Base-by-base conservation (phyloP, 257 asterid species). In the Fraxinus quadrangulata region DNA sequence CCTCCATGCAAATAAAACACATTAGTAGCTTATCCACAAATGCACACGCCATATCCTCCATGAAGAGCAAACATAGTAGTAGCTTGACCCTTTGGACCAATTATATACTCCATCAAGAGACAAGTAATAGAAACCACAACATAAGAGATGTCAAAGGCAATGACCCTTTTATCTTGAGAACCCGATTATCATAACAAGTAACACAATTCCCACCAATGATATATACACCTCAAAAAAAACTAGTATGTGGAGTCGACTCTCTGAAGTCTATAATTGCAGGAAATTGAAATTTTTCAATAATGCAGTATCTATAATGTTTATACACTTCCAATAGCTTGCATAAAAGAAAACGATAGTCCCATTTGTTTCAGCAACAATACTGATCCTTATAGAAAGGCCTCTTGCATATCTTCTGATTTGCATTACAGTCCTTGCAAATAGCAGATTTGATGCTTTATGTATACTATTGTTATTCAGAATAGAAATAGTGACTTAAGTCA, bases 41-140 rank as follows among this genome's bases (percentile, higher is more conserved):
- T 3, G 19, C 63, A 56, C 30, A 6, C 1, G 2, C 26, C n/a
- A 56, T 23, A 26, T 63, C 34, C 16, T 63, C 17, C n/a, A n/a
- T 23, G 34, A 63, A 24, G 34, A 9, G 17, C 16, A 63, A 63
- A 63, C 68, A 63, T 14, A 24, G 33, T 12, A 24, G 34, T 19
- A 63, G 33, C 5, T 63, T 63, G 68, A 63, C 34, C 33, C 56
- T 45, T 37, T 34, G 61, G 65, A 54, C 37, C 54, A 71, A 72
- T 24, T 33, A 16, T 34, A 72, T 21, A 54, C 33, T 31, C 31
- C 45, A 21, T 68, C 47, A 40, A 65, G 21, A 34, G 54, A 68
- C 49, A 75, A 73, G 68, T 11, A 63, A 63, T 16, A 21, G 40
- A 24, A 61, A 3, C 17, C 51, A 72, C 36, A 51, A 65, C 54